phyloP scores from a whole-genome alignment of 257 asterid genomes.

The Ballota nigra region DNA sequence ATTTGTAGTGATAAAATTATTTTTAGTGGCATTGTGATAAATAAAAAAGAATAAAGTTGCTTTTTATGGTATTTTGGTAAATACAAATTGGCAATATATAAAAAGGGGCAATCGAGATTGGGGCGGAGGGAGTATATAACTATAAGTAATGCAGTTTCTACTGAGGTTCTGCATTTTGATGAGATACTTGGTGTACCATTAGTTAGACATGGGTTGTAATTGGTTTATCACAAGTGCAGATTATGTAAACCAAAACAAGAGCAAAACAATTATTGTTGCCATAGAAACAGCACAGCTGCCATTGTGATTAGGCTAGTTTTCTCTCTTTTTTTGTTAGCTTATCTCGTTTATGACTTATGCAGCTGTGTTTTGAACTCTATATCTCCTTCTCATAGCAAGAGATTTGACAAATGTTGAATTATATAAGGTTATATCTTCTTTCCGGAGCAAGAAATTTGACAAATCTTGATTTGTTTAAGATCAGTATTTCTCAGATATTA shows the following conservation, averaged over 20 bases:
- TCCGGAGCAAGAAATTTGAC: background rate
- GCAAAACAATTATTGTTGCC: too few relatives aligned
- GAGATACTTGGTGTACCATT: background rate
- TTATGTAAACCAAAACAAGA: too few relatives aligned
- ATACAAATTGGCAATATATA: too few relatives aligned
- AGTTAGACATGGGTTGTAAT: background rate
- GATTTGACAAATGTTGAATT: background rate
- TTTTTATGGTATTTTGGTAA: too few relatives aligned
- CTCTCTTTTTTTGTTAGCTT: background rate
- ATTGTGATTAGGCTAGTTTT: background rate
- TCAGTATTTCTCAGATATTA: background rate
- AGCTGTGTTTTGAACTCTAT: background rate
- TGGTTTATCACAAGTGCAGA: background rate
- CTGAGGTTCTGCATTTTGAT: background rate
- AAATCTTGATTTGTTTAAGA: background rate
- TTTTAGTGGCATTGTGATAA: too few relatives aligned
- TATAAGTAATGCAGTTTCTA: background rate
- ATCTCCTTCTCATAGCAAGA: background rate
- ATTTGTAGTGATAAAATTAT: too few relatives aligned
- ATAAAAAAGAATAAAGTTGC: too few relatives aligned
- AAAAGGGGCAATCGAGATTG: too few relatives aligned
- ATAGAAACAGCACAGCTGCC: background rate
- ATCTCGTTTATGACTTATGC: background rate
- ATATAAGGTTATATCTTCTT: background rate
- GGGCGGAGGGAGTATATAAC: too few relatives aligned